Base-by-base conservation (phyloP, 2,329 filamentous ascomycete species). In the Conoideocrella luteorostrata region DNA sequence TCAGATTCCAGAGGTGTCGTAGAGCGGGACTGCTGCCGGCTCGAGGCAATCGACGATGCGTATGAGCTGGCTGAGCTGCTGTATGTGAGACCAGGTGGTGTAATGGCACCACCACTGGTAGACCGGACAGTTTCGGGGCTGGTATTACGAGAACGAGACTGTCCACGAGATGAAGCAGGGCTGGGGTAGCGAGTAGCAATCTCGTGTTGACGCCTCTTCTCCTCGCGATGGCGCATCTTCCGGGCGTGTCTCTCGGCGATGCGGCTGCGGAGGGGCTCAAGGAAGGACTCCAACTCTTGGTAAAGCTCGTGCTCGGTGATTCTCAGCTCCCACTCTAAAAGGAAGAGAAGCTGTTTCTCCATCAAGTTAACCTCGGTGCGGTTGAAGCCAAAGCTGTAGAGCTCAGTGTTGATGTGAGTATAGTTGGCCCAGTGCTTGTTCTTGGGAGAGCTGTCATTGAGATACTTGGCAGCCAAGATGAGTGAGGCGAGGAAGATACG, bases 361-460 rank as follows among this genome's bases (percentile, higher is more conserved):
- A 98, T 98, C 50, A 97, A 77, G 72, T 98, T 98, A 57, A 98
- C 93, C 70, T 98, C 93, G 28, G 88, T 93, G 54, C 90, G 77
- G 57, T 83, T 91, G 75, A 98, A 97, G 56, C 89, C 87, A 59
- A 97, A 98, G 59, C 74, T 79, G 60, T 71, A 75, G 49, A 56
- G 61, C 7, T 74, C 69, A 10, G 82, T 80, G 63, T 74, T 84
- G 55, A 95, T 83, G 57, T 83, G 71, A 47, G 86, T 95, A 74
- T 97, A 98, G 58, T 82, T 84, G 52, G 93, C 90, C 93, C 93
- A 98, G 76, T 98, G 93, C 82, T 97, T 97, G 80, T 98, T 98
- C 82, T 97, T 97, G 50, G 93, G 93, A 11, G 89, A 96, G 49
- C 89, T 95, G 74, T 97, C 93, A 66, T 98, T 97, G 55, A 97